Evolutionary conservation across 164 flowering plant genomes (phyloP).

Genomic region (Amborella trichopoda): DNA sequence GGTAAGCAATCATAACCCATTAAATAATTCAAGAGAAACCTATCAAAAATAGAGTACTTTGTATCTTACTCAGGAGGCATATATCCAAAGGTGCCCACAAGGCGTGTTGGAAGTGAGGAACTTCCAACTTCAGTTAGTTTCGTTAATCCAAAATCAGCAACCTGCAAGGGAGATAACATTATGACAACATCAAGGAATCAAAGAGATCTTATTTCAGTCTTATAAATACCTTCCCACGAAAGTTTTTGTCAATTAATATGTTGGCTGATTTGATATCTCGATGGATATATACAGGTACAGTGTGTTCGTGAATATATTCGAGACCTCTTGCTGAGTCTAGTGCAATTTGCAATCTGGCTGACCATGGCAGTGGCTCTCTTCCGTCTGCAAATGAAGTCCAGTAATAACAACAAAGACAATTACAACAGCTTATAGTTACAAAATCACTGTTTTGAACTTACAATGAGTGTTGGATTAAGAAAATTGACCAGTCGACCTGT

Average conservation of each 20-base stretch:
- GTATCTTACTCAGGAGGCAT: slow-evolving; percentile 90
- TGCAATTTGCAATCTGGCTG: slow-evolving; percentile 82
- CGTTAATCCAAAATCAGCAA: slow-evolving; percentile 87
- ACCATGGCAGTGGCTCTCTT: slow-evolving; percentile 64
- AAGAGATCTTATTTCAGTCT: no score
- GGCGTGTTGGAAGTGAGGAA: slow-evolving; percentile 54
- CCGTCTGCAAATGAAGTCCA: no score
- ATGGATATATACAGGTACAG: slow-evolving; percentile 89
- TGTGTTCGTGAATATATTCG: slow-evolving; percentile 92
- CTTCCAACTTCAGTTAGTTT: slow-evolving; percentile 78
- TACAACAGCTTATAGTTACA: no score
- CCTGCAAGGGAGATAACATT: slow-evolving; percentile 27
- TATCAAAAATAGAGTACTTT: no score
- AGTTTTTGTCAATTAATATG: slow-evolving; percentile 86
- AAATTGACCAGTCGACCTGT: no score
- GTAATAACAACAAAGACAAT: no score
- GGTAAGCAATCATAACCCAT: no score
- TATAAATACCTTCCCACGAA: slow-evolving; percentile 67
- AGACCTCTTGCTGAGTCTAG: slow-evolving; percentile 97
- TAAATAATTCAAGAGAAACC: no score
- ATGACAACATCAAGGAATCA: not conserved
- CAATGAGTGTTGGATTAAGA: not conserved
- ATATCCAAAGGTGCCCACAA: slow-evolving; percentile 94
- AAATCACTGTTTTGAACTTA: not conserved
- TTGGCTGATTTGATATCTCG: slow-evolving; percentile 94